A percentile compares a stretch with the other conserved stretches of the same genome.
phyloP scores from a whole-genome alignment of 306 rosid species.

The Elaeagnus macrophylla region DNA sequence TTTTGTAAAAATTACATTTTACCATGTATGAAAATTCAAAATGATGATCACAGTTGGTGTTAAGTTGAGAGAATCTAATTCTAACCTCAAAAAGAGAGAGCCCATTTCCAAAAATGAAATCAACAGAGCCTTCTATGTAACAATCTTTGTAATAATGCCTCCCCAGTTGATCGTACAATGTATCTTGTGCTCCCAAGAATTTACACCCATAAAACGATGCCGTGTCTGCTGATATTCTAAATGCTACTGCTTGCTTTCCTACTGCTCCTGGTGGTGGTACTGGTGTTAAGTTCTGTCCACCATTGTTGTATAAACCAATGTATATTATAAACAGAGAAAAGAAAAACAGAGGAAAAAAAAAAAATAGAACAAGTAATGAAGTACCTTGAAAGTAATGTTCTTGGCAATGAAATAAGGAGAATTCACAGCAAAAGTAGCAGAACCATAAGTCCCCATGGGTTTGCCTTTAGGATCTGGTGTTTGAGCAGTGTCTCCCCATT shows the following conservation, averaged over 20 bases:
- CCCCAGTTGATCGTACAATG: slow-evolving; percentile 82
- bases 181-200: slow-evolving; percentile 92
- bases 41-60: background rate
- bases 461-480: slow-evolving; percentile 60
- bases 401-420: slow-evolving; percentile 88
- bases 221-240: slow-evolving; percentile 86
- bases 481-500: slow-evolving; percentile 98
- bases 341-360: background rate
- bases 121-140: slow-evolving; percentile 96
- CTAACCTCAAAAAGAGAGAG: slow-evolving; percentile 77
- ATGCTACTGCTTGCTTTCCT: slow-evolving; percentile 87
- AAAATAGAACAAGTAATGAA: background rate
- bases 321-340: background rate
- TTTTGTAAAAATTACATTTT: background rate
- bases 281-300: slow-evolving; percentile 65
- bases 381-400: slow-evolving; percentile 85
- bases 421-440: slow-evolving; percentile 90
- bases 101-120: slow-evolving; percentile 92
- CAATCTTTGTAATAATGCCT: slow-evolving; percentile 93
- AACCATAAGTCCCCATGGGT: slow-evolving; percentile 71
- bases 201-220: slow-evolving; percentile 68
- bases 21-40: background rate
- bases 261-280: slow-evolving; percentile 76
- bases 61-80: background rate
- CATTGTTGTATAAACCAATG: background rate